Percentiles rank a stretch among this genome's conserved stretches.
phyloP scores from a whole-genome alignment of 768 basidiomycete species.

The Tephrocybe sp. region DNA sequence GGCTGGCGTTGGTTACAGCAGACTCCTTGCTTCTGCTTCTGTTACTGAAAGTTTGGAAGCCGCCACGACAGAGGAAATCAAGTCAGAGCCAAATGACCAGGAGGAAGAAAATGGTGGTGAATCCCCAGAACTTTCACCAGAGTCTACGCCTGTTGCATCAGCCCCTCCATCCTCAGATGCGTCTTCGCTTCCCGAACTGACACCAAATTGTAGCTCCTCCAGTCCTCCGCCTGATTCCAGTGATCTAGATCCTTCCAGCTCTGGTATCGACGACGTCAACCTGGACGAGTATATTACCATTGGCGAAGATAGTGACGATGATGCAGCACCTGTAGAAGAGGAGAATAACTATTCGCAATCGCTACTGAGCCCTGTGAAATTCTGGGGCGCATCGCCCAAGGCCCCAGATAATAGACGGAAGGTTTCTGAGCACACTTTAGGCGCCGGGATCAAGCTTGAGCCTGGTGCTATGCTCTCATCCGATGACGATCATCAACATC shows the following conservation, averaged over 20 bases:
- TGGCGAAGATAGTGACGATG: slow-evolving; percentile 23
- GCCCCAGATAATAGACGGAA: slow-evolving; percentile 24
- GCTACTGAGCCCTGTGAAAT: slow-evolving; percentile 40
- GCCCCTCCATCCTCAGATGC: slow-evolving; percentile 33
- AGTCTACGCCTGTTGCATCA: slow-evolving; percentile 18
- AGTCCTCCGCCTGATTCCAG: slow-evolving; percentile 53
- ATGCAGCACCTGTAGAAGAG: slow-evolving; percentile 25
- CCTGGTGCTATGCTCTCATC: slow-evolving; percentile 26
- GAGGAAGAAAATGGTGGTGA: slow-evolving; percentile 5
- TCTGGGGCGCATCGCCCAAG: slow-evolving; percentile 39
- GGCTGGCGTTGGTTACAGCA: slow-evolving; percentile 35
- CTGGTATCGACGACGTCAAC: slow-evolving; percentile 8
- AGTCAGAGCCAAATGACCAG: slow-evolving; percentile 1
- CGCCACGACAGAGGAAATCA: slow-evolving; percentile 1
- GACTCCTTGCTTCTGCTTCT: slow-evolving; percentile 23
- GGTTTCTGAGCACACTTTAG: background rate
- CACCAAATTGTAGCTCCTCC: slow-evolving; percentile 61
- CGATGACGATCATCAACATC: slow-evolving; percentile 27
- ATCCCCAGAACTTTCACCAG: slow-evolving; percentile 9
- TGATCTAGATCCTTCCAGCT: slow-evolving; percentile 33
- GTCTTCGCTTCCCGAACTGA: slow-evolving; percentile 56
- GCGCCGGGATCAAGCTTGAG: slow-evolving; percentile 33
- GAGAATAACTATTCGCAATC: slow-evolving; percentile 33
- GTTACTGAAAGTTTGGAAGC: slow-evolving; percentile 25
- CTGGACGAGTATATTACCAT: slow-evolving; percentile 17